phyloP scores from a whole-genome alignment of 1,139 yeast species.

The Suhomyces taliae region DNA sequence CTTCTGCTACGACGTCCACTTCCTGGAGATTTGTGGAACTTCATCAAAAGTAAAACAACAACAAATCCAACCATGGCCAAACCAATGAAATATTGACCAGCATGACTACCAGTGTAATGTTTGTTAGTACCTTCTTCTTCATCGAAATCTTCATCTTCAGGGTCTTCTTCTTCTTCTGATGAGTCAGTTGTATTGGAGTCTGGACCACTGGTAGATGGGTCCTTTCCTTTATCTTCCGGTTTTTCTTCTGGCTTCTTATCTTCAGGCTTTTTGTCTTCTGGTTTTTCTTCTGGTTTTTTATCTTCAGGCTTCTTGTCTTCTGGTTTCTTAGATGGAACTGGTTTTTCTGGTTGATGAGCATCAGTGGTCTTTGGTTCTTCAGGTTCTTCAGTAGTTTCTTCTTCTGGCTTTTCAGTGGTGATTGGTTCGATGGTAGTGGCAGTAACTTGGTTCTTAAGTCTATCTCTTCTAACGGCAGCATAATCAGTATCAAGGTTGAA shows the following conservation, averaged over 20 bases:
- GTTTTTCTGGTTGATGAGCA: not conserved
- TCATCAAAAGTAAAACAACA: constrained; percentile 52
- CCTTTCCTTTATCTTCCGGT: not conserved
- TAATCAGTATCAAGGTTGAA: constrained; percentile 43
- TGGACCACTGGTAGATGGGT: no score
- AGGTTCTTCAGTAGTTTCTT: constrained; percentile 1
- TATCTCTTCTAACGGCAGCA: constrained; percentile 39
- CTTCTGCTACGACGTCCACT: constrained; percentile 54
- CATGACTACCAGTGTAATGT: constrained; percentile 33
- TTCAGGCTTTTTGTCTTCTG: not conserved
- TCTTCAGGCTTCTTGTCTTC: constrained; percentile 1
- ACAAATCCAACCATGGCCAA: constrained; percentile 61
- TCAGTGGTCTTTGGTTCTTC: constrained; percentile 1
- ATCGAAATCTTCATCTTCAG: constrained; percentile 18
- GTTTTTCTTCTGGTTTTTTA: not conserved
- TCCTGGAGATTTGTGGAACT: constrained; percentile 51
- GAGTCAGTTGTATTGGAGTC: not conserved
- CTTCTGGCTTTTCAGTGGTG: constrained; percentile 6
- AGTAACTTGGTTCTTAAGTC: constrained; percentile 15
- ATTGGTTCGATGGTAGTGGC: constrained; percentile 3
- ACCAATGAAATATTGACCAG: constrained; percentile 60
- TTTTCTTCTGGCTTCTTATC: not conserved
- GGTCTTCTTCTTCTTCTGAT: constrained; percentile 10
- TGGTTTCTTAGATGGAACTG: not conserved
- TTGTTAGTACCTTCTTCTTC: constrained; percentile 22